Evolutionary conservation across 2,329 filamentous ascomycete species (phyloP).

Genomic region (Colletotrichum sp.): DNA sequence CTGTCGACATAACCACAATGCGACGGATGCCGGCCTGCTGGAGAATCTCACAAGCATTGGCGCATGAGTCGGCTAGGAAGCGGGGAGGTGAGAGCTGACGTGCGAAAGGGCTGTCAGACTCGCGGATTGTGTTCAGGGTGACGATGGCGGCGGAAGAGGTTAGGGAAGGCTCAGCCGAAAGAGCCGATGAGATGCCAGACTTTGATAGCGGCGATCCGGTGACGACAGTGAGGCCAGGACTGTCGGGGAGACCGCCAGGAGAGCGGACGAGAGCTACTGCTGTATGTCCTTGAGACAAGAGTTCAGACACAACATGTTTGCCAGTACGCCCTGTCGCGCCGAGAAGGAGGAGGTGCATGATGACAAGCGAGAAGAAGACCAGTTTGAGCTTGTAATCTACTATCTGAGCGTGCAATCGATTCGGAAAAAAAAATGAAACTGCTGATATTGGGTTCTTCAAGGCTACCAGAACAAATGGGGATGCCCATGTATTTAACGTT

Average conservation of each 20-base stretch:
- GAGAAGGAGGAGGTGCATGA: conserved; percentile 46
- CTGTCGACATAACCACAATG: conserved; percentile 43
- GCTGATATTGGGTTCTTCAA: too few species aligned
- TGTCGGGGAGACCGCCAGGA: neutral
- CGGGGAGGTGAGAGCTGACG: conserved; percentile 41
- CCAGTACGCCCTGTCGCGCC: conserved; percentile 49
- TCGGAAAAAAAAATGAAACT: too few species aligned
- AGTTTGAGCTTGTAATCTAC: neutral
- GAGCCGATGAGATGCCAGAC: neutral
- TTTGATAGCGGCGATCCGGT: neutral
- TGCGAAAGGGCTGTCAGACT: conserved; percentile 45
- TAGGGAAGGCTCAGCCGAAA: conserved; percentile 20
- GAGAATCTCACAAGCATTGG: conserved; percentile 37
- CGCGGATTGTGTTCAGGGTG: conserved; percentile 43
- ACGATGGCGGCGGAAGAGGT: conserved; percentile 37
- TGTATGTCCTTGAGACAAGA: conserved; percentile 41
- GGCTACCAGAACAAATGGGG: too few species aligned
- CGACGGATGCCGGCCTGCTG: conserved; percentile 33
- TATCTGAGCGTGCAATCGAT: neutral
- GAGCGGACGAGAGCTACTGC: conserved; percentile 43
- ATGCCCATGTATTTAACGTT: neutral
- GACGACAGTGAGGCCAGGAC: neutral
- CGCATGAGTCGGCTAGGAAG: conserved; percentile 41
- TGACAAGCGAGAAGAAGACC: neutral
- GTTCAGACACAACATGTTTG: conserved; percentile 42